Percentiles rank a stretch among this genome's conserved stretches.
phyloP scores from a whole-genome alignment of 1,284 basidiomycete species.

The Fomitopsis schrenkii region DNA sequence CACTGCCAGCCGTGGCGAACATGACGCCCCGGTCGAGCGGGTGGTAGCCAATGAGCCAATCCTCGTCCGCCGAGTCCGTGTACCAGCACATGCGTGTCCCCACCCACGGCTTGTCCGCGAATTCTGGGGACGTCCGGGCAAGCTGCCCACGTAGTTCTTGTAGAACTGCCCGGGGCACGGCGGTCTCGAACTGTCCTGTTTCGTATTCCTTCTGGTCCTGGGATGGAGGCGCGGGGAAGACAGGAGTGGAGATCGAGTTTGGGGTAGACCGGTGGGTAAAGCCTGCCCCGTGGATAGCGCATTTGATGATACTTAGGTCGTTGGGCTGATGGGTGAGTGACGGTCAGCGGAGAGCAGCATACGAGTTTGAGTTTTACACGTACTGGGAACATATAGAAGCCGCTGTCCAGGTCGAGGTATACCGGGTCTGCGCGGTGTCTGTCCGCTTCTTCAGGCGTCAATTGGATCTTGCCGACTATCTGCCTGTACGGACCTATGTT shows the following conservation, averaged over 20 bases:
- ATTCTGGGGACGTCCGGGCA: conserved; percentile 62
- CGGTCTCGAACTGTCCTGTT: conserved; percentile 57
- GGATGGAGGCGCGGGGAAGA: conserved; percentile 35
- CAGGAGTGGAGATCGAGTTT: conserved; percentile 55
- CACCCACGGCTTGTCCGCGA: conserved; percentile 63
- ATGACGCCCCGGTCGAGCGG: conserved; percentile 55
- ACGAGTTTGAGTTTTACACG: conserved; percentile 19
- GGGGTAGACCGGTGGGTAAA: conserved; percentile 42
- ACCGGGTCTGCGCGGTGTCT: conserved; percentile 66
- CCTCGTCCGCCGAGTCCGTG: conserved; percentile 69
- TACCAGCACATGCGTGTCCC: conserved; percentile 85
- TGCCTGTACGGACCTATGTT: conserved; percentile 47
- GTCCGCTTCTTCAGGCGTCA: conserved; percentile 65
- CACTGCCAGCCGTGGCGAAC: conserved; percentile 75
- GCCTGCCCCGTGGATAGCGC: conserved; percentile 69
- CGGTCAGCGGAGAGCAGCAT: not conserved
- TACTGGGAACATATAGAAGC: conserved; percentile 79
- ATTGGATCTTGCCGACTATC: conserved; percentile 70
- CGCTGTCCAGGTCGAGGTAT: conserved; percentile 63
- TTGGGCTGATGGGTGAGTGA: conserved; percentile 52
- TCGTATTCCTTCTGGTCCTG: conserved; percentile 29
- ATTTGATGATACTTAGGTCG: conserved; percentile 64
- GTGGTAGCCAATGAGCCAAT: conserved; percentile 76
- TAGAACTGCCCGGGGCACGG: conserved; percentile 57
- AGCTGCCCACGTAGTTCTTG: conserved; percentile 49